Evolutionary conservation across 2,329 filamentous ascomycete genomes (phyloP), one percentile per base, ranked within the genome.

Genomic region (Aspergillus jensenii): DNA sequence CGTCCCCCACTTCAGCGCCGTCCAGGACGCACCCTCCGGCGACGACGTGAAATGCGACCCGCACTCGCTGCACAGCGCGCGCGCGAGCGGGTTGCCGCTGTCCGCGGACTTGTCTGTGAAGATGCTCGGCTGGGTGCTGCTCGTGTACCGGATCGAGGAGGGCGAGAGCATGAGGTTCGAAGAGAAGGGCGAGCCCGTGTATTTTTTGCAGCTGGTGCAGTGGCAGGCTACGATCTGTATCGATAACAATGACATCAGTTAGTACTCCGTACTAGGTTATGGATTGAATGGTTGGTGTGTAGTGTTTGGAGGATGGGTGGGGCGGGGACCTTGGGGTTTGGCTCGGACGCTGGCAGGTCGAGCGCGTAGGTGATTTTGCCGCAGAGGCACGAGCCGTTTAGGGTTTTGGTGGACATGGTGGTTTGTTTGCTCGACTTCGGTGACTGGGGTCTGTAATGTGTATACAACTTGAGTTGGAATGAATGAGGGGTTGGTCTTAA

Each of bases 121-220:
- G 12, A 66, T 23, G 46, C 67, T 68, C 1, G 67, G 67, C 6
- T 39, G 1, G 4, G 56, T 51, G 40, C 62, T 63, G 25, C 50
- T 48, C 14, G 62, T 67, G 57, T 61, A 68, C 39, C 53, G 43
- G 12, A 68, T 45, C 3, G 31, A 35, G 3, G 59, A 43, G 17
- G 55, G 40, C 0, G 65, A 59, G 31, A 68, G 43, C 46, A 65
- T 51, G 27, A 68, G 56, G 55, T 68, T 69, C 41, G 65, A 48
- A 5, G 66, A 68, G 58, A 68, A 69, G 41, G 55, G 55, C 14
- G 62, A 59, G 53, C 66, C 65, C 2, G 67, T 67, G 57, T 68
- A 65, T 21, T 64, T 65, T 39, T 68, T 68, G 61, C 67, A 68
- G 55, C 44, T 63, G 41, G 39, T 62, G 58, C 67, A 68, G 61